These are phyloP conservation scores for Lachancea fermentati DNA, from an alignment of 805 yeast genomes.

Conservation along the genomic window DNA sequence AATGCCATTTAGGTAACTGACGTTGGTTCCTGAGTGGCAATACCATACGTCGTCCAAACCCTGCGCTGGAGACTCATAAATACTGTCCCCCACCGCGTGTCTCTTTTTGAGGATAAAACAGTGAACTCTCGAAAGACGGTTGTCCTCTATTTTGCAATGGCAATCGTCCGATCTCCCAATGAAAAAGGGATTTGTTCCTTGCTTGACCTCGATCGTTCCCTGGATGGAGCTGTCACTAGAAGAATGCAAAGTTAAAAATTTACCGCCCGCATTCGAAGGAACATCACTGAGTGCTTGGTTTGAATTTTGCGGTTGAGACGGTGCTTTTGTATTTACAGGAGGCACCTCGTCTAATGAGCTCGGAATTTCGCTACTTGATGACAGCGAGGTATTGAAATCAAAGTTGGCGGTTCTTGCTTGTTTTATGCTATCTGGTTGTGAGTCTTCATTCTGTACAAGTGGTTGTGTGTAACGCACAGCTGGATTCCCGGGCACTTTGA, in stretches of 20 bases:
- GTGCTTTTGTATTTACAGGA: not conserved
- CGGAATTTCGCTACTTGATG: slow-evolving; percentile 3
- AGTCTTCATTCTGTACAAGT: slow-evolving; percentile 9
- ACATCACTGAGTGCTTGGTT: not conserved
- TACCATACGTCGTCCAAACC: slow-evolving; percentile 75
- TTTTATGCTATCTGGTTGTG: slow-evolving; percentile 6
- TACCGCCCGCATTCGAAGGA: slow-evolving; percentile 35
- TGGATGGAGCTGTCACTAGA: slow-evolving; percentile 40
- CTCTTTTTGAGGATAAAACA: slow-evolving; percentile 62
- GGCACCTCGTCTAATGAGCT: not conserved
- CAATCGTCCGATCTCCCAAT: slow-evolving; percentile 69
- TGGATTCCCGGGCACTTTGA: slow-evolving; percentile 26
- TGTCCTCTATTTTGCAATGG: slow-evolving; percentile 60
- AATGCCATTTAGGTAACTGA: slow-evolving; percentile 62
- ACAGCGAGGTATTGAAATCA: slow-evolving; percentile 1
- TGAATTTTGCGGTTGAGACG: not conserved
- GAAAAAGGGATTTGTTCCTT: slow-evolving; percentile 59
- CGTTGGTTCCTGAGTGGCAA: slow-evolving; percentile 72
- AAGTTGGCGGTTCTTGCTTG: slow-evolving; percentile 9
- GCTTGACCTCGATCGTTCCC: slow-evolving; percentile 53
- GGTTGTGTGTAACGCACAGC: slow-evolving; percentile 29
- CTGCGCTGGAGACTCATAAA: slow-evolving; percentile 67
- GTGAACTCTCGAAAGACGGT: slow-evolving; percentile 77
- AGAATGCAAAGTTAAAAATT: slow-evolving; percentile 58
- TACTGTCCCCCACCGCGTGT: slow-evolving; percentile 51